Evolutionary conservation across 768 basidiomycete species (phyloP), one percentile per base, ranked within the genome.

Genomic region (Termitomyces sp.): DNA sequence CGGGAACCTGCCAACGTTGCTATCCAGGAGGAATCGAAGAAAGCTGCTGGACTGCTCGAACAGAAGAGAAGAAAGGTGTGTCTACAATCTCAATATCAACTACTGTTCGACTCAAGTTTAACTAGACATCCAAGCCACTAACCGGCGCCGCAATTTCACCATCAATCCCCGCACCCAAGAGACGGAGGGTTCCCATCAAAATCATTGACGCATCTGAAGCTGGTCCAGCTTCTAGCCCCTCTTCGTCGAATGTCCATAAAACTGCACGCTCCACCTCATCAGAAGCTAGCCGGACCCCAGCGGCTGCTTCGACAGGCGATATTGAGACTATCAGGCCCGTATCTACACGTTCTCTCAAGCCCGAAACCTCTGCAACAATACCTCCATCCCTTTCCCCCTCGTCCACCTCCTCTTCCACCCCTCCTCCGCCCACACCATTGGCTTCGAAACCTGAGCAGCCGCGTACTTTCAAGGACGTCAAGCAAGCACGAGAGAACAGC

Each of bases 1-100:
- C 62, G 88, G 0, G 91, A 94, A 54, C 83, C 89, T 3, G 59
- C 73, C 0, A 92, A 94, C 61, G 70, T 70, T 5, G 71, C 83
- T 5, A 81, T 88, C 0, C 82, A 79, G 64, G 73, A 78, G 16
- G 91, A 94, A 66, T 68, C 91, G 44, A 68, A 66, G 7, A 83
- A 77, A 23, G 70, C 89, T 1, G 70, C 71, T 0, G 68, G 72
- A 31, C 47, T 74, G n/a, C 60, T 76, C 2, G 66, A 74, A 20
- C 70, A 66, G 47, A 62, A 66, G 62, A 73, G 72, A 55, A 60
- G 60, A 32, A 78, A 73, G 63, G 66, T 76, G 62, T 56, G 63
- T 50, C 39, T 49, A 38, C 1, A 20, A 23, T 27, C 15, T 11
- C 41, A n/a, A 35, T 36, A 40, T 29, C 13, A 49, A 25, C 31